Conservation (phyloP, 495 filamentous ascomycete species). For the Penicillium subrubescens region DNA sequence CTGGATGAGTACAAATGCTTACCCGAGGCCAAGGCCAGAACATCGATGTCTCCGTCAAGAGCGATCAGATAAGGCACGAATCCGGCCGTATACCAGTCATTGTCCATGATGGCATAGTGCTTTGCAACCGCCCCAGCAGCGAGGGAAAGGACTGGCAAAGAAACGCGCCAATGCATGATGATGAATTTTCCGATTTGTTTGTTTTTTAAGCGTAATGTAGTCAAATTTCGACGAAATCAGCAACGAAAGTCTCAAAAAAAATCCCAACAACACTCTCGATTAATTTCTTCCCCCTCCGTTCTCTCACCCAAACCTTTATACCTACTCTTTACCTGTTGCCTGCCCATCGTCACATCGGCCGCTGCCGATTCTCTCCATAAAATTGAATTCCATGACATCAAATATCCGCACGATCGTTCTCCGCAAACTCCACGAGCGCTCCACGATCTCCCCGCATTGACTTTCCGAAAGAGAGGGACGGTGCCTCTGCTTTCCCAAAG, state of each 20-base stretch:
- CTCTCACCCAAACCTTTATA: constrained; percentile 22
- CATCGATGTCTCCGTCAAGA: constrained; percentile 29
- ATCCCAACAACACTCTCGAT: background rate
- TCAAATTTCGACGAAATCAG: background rate
- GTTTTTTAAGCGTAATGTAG: background rate
- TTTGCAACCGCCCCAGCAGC: constrained; percentile 18
- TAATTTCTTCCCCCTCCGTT: background rate
- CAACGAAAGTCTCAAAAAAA: background rate
- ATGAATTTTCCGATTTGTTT: background rate
- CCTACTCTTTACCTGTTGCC: constrained; percentile 7
- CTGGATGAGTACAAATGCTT: background rate
- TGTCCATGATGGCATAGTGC: constrained; percentile 36
- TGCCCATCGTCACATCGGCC: constrained; percentile 6
- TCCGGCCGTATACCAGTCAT: constrained; percentile 37
- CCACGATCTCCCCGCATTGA: constrained; percentile 24
- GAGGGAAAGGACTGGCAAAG: constrained; percentile 21
- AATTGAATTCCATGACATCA: constrained; percentile 13
- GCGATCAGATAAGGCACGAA: constrained; percentile 38
- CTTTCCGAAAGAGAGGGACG: constrained; percentile 12
- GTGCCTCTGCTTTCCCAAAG: constrained; percentile 25
- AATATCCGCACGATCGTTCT: constrained; percentile 1
- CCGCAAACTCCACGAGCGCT: constrained; percentile 9
- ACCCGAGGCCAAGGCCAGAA: constrained; percentile 34
- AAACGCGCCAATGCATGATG: constrained; percentile 20
- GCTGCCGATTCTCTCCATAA: constrained; percentile 10